Evolutionary conservation across 2,329 filamentous ascomycete species (phyloP), one percentile per base, ranked within the genome.

Genomic region (Aotearoamyces nothofagi): DNA sequence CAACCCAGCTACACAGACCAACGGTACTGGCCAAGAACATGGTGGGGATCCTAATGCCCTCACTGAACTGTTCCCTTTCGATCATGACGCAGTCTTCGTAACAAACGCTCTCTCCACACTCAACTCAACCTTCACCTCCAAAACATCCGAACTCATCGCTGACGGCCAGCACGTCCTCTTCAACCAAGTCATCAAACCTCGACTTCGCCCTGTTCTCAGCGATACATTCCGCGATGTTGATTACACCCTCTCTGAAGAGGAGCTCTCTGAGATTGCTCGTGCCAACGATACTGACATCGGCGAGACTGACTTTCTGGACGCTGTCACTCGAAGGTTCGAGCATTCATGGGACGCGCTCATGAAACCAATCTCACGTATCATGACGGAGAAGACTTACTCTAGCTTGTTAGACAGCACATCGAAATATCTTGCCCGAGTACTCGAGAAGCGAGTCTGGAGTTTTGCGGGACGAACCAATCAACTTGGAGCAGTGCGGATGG

Each of bases 141-240:
- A 94, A 52, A 74, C 81, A 7, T 69, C 62, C 5, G 86, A 94
- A 47, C 66, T 98, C 5, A 66, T 92, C 34, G 70, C 69, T 31
- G 87, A 96, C 47, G 83, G 82, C 17, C 68, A 93, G 16, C 70
- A 78, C 40, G 84, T 92, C 4, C 66, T 93, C 24, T 92, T 92
- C 50, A 77, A 80, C 44, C 78, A 86, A 45, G 81, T 96, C 2
- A 66, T 94, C 43, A 87, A 87, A 47, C 70, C 75, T 2, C 80
- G 86, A 8, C 63, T 98, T 9, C 75, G 86, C 1, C 82, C 83
- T 0, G 75, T 94, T 3, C 63, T 98, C 8, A 69, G 73, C 11
- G 87, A 98, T 33, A 76, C 84, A 0, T 96, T 96, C 63, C 77
- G 86, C 24, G 87, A 96, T 44, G 70, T 81, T 13, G 84, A 94